Base-by-base conservation (phyloP, 148 eudicot species). In the Chenopodium quinoa region DNA sequence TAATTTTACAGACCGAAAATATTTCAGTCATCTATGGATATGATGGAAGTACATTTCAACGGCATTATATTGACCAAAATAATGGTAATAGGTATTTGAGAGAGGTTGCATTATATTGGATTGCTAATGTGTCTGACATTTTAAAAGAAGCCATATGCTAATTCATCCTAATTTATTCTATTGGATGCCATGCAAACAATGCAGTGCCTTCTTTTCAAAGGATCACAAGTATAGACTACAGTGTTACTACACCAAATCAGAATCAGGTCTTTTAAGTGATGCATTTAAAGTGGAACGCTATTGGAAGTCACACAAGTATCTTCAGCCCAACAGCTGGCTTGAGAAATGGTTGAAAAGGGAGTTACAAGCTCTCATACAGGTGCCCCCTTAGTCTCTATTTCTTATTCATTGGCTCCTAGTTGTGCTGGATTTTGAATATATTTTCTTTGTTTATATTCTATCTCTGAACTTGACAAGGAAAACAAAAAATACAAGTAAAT, bases 281-380 rank as follows among this genome's bases (percentile, higher is more conserved):
- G 80, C 81, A 25, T 85, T 92, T 70, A 85, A 88, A 32, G 89
- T 89, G 68, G 68, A 81, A 64, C 94, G 85, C 60, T 93, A 88
- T 78, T 92, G 99, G 99, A 93, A 88, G 89, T 84, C 84, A 7
- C 82, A 83, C n/a, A 92, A 90, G 82, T 91, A 92, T 88, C 89
- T 88, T 79, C 90, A 88, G 87, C 84, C 80, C 7, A 93, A 90
- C 73, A 85, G 62, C 50, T 90, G 93, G 89, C 89, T 95, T 37
- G 86, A 89, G 63, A 82, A 77, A 68, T 95, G 99, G 99, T 81
- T 90, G 78, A 92, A 82, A 80, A 93, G 98, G 85, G 98, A 95
- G 85, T 84, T 95, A 80, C 97, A 95, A 86, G 93, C 99, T 82
- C 75, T 95, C 66, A 82, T 82, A 82, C 99, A 93, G 95, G 99